These are phyloP conservation scores for Spergularia azorica DNA, from an alignment of 179 eudicot species.

Conservation along the genomic window DNA sequence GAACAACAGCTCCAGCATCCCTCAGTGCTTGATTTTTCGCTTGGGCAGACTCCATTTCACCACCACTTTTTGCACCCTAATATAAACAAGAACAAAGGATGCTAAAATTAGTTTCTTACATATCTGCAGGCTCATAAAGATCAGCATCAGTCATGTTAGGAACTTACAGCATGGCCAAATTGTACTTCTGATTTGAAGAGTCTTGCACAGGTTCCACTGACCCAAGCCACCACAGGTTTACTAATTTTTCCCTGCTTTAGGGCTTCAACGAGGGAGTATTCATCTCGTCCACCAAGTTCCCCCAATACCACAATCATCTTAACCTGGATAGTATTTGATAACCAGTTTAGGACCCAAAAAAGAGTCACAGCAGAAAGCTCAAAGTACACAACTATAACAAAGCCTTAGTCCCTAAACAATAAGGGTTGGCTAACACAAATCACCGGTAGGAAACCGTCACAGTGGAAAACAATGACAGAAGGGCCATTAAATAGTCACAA, in stretches of 20 bases:
- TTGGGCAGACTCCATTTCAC: constrained; percentile 98
- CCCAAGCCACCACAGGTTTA: constrained; percentile 99
- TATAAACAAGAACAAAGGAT: constrained; percentile 21
- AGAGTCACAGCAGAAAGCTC: not conserved
- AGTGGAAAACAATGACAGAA: too few relatives aligned
- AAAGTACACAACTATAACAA: not conserved
- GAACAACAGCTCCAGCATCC: constrained; percentile 96
- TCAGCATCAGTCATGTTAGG: constrained; percentile 2
- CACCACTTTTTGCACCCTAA: constrained; percentile 99
- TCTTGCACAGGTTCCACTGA: constrained; percentile 98
- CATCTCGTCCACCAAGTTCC: constrained; percentile 99
- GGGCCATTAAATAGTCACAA: too few relatives aligned
- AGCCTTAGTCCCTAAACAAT: too few relatives aligned
- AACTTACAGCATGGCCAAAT: constrained; percentile 96
- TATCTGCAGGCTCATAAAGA: not conserved
- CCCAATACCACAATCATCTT: constrained; percentile 98
- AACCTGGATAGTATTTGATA: constrained; percentile 42
- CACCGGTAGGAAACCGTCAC: too few relatives aligned
- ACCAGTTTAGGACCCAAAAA: constrained; percentile 11
- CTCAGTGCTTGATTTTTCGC: constrained; percentile 94
- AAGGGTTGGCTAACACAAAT: too few relatives aligned
- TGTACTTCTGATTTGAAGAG: constrained; percentile 99
- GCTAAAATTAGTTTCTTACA: not conserved
- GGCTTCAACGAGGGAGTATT: constrained; percentile 98
- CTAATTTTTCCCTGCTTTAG: constrained; percentile 89